Evolutionary conservation across 441 rosid species (phyloP).

Genomic region (Erodium texanum): DNA sequence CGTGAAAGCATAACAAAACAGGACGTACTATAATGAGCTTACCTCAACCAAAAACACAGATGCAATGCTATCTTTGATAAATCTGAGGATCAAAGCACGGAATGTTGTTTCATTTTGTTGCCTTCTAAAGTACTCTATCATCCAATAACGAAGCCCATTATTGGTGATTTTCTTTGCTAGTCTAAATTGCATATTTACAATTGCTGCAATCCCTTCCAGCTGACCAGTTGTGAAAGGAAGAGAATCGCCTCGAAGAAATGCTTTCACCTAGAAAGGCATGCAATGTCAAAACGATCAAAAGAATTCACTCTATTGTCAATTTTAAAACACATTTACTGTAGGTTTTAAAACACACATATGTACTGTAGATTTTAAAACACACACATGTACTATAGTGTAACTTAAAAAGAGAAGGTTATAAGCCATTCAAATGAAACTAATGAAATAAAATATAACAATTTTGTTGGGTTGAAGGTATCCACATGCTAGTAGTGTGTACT

Average conservation of each 20-base stretch:
- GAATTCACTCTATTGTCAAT: neutral
- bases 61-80: slow-evolving; percentile 77
- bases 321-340: neutral
- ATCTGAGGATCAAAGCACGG: slow-evolving; percentile 64
- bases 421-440: no score
- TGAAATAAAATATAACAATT: no score
- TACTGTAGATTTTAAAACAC: no score
- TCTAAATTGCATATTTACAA: slow-evolving; percentile 56
- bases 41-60: slow-evolving; percentile 76
- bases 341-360: no score
- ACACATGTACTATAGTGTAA: no score
- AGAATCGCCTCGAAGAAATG: slow-evolving; percentile 69
- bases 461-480: no score
- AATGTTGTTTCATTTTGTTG: slow-evolving; percentile 63
- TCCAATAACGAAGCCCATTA: slow-evolving; percentile 82
- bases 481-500: no score
- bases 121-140: slow-evolving; percentile 65
- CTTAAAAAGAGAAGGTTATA: no score
- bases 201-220: slow-evolving; percentile 78
- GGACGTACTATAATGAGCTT: slow-evolving; percentile 14
- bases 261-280: slow-evolving; percentile 52
- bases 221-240: slow-evolving; percentile 84
- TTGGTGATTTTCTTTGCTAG: slow-evolving; percentile 48
- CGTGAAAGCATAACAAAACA: neutral
- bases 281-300: neutral